Conservation (phyloP, 371 early-diverging fungal genomes). For the Nematocida sp. region DNA sequence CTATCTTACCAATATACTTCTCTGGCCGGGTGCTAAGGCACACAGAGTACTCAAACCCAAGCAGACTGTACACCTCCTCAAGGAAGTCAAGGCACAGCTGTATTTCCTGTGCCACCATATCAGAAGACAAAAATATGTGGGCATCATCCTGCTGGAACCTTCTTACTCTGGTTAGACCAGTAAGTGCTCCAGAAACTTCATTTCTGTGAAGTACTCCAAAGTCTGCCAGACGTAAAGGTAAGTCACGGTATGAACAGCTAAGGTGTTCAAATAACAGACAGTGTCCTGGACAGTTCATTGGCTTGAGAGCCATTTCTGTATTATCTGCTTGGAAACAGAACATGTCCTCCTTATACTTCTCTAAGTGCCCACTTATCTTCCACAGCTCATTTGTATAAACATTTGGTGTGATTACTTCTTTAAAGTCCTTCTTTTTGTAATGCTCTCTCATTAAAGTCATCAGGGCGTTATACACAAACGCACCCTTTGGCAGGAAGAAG, state of each 20-base stretch:
- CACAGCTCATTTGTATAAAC: constrained; percentile 90
- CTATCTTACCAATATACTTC: constrained; percentile 83
- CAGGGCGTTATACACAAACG: constrained; percentile 87
- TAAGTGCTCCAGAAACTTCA: constrained; percentile 89
- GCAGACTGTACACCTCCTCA: constrained; percentile 78
- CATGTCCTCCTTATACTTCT: constrained; percentile 97
- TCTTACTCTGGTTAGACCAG: constrained; percentile 93
- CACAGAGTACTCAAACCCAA: constrained; percentile 77
- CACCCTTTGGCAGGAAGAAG: constrained; percentile 93
- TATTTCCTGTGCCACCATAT: constrained; percentile 81
- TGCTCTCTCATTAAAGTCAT: constrained; percentile 83
- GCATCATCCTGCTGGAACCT: constrained; percentile 99
- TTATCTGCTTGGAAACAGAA: constrained; percentile 83
- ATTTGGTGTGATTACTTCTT: constrained; percentile 92
- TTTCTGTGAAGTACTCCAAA: constrained; percentile 97
- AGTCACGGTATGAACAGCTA: constrained; percentile 86
- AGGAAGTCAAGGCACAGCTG: constrained; percentile 78
- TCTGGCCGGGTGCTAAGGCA: constrained; percentile 91
- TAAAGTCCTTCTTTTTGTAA: constrained; percentile 81
- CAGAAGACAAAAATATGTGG: constrained; percentile 88
- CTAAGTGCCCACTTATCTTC: constrained; percentile 95
- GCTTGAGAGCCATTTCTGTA: constrained; percentile 83
- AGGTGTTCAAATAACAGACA: constrained; percentile 89
- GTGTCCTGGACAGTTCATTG: constrained; percentile 99
- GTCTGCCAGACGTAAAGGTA: constrained; percentile 94